Conservation (phyloP, 192 early-diverging fungal species). For the Coemansia sp. region DNA sequence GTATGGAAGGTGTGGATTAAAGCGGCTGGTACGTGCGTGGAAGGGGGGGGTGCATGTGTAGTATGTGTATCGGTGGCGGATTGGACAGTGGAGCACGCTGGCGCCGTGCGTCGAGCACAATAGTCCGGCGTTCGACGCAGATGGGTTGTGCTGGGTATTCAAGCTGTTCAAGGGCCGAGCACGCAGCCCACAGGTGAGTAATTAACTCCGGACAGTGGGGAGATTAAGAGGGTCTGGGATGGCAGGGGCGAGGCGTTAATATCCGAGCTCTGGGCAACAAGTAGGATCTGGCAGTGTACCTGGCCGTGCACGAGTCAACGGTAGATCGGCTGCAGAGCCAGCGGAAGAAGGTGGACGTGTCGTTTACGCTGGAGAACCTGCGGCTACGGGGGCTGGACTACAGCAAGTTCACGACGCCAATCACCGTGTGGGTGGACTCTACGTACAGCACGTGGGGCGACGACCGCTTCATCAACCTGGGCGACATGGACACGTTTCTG, state of each 20-base stretch:
- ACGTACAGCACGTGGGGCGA: constrained; percentile 44
- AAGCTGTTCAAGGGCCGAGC: constrained; percentile 47
- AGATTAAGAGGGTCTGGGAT: no score
- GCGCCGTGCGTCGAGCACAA: constrained; percentile 46
- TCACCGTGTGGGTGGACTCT: constrained; percentile 46
- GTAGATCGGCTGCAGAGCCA: constrained; percentile 10
- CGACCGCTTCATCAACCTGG: constrained; percentile 33
- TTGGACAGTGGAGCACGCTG: constrained; percentile 45
- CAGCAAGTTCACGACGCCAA: constrained; percentile 44
- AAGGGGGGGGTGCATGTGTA: constrained; percentile 21
- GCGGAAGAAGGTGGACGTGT: constrained; percentile 37
- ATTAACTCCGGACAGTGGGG: constrained; percentile 3
- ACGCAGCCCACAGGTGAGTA: constrained; percentile 33
- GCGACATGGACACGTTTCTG: constrained; percentile 29
- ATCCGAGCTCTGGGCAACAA: no score
- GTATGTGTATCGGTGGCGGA: constrained; percentile 50
- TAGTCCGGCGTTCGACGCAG: constrained; percentile 43
- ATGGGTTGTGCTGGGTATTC: constrained; percentile 46
- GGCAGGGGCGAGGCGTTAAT: no score
- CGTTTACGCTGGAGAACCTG: constrained; percentile 40
- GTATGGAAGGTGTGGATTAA: no score
- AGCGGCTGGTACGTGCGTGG: no score
- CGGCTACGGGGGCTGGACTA: constrained; percentile 31
- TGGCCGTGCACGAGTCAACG: constrained; percentile 37
- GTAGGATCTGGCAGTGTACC: constrained; percentile 33